Evolutionary conservation across 2,329 filamentous ascomycete species (phyloP), one percentile per base, ranked within the genome.

Genomic region (Fusarium mangiferae): DNA sequence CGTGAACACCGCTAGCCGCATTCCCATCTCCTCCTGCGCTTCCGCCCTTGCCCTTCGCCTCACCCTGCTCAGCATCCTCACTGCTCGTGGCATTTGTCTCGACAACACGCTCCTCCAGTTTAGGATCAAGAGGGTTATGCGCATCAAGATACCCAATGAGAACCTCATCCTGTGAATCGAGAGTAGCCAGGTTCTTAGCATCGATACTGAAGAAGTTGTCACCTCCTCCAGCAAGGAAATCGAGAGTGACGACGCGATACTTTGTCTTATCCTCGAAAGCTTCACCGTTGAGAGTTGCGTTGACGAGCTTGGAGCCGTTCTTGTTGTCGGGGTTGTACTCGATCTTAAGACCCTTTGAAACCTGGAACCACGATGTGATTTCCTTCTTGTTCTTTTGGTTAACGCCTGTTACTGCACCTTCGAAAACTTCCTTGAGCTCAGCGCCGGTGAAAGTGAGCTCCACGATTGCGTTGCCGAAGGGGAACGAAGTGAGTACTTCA

Each of bases 381-480:
- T 83, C 77, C 64, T 85, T 80, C 14, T 84, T 80, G 78, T 90
- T 91, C 75, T 84, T 84, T 72, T 89, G 84, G 81, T 88, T 92
- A 46, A 89, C 80, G 30, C 81, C 82, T 9, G 86, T 85, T 7
- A 91, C 85, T 65, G 88, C 85, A 9, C 90, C 90, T 77, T 92
- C 90, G 38, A 93, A 83, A 10, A 89, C 83, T 46, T 85, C 82
- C 85, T 88, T 89, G 9, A 92, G 78, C 48, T 88, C 84, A 14
- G 85, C 81, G 24, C 90, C 90, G 0, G 82, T 82, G 70, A 88
- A 84, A 1, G 78, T 81, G 22, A 92, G 80, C 75, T 92, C 88
- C 14, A 91, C 89, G 26, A 92, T 84, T 49, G 90, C 84, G 80
- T 92, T 92, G 62, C 89, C 88, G 72, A 92, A 92, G 44, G 90